Base-by-base conservation (phyloP, 352 stramenopile genomes). In the Globisporangium alternatum region DNA sequence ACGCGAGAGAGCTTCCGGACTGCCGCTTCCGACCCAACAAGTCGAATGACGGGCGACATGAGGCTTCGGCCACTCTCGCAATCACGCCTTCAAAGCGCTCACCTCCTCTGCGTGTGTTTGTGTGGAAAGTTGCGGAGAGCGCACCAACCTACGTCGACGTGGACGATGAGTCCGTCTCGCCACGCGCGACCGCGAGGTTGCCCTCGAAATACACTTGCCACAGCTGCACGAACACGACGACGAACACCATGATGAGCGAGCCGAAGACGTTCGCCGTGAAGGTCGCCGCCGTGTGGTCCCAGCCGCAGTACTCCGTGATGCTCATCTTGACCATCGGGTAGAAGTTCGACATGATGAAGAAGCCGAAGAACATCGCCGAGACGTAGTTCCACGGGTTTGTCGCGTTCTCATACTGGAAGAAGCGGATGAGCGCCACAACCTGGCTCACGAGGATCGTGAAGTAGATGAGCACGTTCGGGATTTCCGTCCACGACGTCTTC, bases 251-350 rank as follows among this genome's bases (percentile, higher is more conserved):
- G 45, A 96, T 64, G 59, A 96, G 68, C 68, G 82, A 93, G 30
- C 85, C 85, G 62, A 96, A 90, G 30, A 96, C 75, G 71, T 94
- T 94, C 3, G 83, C 87, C 49, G 83, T 83, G 72, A 93, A 93
- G 8, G 87, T 96, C 28, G 84, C 82, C 15, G 75, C 65, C 30
- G 83, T 96, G 81, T 96, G 87, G 67, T 93, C 84, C 87, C 87
- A 96, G 12, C 87, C 87, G 78, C 81, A 93, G 79, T 96, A 96
- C 76, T 92, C 83, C 25, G 82, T 89, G 69, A 96, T 89, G 76
- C 88, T 96, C 88, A 96, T 96, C 78, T 93, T 93, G 62, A 96
- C 88, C 88, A 96, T 96, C 56, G 88, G 88, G 76, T 92, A 93
- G 62, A 90, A 90, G 66, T 96, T 79, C 61, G 71, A 80, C 84